Conservation (phyloP, 306 rosid species). For the Rubus idaeus region DNA sequence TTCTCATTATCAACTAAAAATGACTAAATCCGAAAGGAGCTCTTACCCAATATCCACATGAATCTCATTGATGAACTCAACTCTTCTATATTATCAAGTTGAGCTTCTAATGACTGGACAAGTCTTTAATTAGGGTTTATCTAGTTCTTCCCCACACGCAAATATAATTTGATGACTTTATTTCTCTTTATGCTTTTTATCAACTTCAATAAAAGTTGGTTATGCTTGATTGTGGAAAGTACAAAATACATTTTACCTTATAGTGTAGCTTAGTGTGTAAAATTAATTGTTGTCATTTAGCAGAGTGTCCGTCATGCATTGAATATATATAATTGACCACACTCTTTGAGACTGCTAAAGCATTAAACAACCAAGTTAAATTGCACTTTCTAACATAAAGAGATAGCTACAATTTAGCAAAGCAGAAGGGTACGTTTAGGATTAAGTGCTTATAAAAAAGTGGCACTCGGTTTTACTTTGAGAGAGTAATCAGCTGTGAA, state of each 20-base stretch:
- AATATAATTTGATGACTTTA: background rate
- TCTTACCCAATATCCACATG: background rate
- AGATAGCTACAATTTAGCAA: background rate
- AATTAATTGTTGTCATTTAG: background rate
- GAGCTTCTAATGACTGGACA: background rate
- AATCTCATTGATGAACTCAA: background rate
- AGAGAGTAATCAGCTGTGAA: too few relatives aligned
- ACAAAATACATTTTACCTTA: background rate
- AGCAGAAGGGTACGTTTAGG: too few relatives aligned
- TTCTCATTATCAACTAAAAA: background rate
- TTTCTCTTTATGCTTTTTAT: background rate
- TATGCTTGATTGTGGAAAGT: background rate
- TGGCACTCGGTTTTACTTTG: too few relatives aligned
- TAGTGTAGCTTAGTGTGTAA: background rate
- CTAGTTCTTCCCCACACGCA: slow-evolving; percentile 5
- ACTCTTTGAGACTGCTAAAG: background rate
- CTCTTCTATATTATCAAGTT: background rate
- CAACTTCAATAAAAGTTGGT: background rate
- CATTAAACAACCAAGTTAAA: background rate
- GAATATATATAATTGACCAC: background rate
- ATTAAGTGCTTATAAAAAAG: too few relatives aligned
- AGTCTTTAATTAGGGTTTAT: background rate
- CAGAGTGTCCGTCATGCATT: slow-evolving; percentile 10
- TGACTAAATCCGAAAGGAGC: background rate
- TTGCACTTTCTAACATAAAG: background rate